Base-by-base conservation (phyloP, 2,329 filamentous ascomycete genomes). In the Helminthosporium solani region DNA sequence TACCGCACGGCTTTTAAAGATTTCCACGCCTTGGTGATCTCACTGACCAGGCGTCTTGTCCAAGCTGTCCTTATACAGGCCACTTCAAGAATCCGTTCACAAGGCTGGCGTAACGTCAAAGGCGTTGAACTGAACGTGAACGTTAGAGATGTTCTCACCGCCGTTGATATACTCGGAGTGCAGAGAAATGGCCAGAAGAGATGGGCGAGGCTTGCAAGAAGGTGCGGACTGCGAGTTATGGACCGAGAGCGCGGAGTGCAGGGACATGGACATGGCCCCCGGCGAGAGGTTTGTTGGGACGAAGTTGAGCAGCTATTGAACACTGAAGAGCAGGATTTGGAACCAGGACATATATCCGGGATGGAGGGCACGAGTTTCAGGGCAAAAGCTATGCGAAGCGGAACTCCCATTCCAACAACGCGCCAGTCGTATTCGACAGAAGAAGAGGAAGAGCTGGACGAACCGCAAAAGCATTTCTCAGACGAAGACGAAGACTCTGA, bases 1-100 rank as follows among this genome's bases (percentile, higher is more conserved):
- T 84, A 86, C 55, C 80, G 84, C 6, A 90, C 88, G 1, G 84
- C 87, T 0, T 78, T 95, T n/a, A 78, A 81, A 4, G 88, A 94
- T 56, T 85, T 96, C 35, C 78, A 90, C 59, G 80, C 80, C 7
- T 68, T 96, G 2, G 75, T 80, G 0, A 66, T 87, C 1, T 86
- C 80, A 42, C 55, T 94, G 12, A 91, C 87, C 0, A 82, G 81
- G 47, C 79, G 87, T 11, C 70, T 96, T 1, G 75, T 94, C 2
- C 81, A 87, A 37, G 81, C 86, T 0, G 75, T 82, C 0, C 71
- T 94, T 0, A 87, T 86, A 57, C 80, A 89, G 47, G 81, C 85
- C n/a, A 79, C 81, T 64, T 86, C 86, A 2, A 78, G 89, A 33
- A 70, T 90, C 19, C 78, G 83, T 42, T 75, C 83, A 30, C 70